These are phyloP conservation scores for Colletotrichum euphorbiae DNA, from an alignment of 2,329 filamentous ascomycete genomes.

Conservation along the genomic window DNA sequence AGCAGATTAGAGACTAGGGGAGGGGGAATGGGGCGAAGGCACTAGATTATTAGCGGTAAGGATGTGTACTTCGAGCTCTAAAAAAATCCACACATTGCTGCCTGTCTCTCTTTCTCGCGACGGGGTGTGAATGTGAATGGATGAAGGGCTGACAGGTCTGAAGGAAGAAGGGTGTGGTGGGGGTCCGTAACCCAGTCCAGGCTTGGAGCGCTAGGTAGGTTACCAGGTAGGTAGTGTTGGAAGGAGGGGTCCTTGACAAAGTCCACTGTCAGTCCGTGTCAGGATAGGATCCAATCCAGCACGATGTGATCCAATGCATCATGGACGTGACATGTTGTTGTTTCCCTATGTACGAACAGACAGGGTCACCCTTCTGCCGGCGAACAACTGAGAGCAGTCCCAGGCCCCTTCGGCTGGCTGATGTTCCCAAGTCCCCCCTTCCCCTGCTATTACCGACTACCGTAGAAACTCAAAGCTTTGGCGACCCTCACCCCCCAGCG, in stretches of 20 bases:
- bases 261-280: conserved; percentile 25
- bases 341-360: background rate
- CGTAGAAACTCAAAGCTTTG: too few relatives aligned
- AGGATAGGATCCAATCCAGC: conserved; percentile 29
- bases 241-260: conserved; percentile 21
- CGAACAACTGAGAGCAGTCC: background rate
- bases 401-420: background rate
- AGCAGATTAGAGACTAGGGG: too few relatives aligned
- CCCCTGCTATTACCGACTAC: background rate
- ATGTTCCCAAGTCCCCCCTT: background rate
- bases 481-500: too few relatives aligned
- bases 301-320: conserved; percentile 30
- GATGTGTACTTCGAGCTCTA: too few relatives aligned
- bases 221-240: background rate
- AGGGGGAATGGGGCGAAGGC: too few relatives aligned
- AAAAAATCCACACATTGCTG: too few relatives aligned
- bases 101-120: too few relatives aligned
- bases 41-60: too few relatives aligned
- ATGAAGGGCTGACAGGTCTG: background rate
- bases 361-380: background rate
- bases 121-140: background rate
- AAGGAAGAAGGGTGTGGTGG: conserved; percentile 6
- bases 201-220: background rate
- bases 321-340: conserved; percentile 25
- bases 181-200: background rate